phyloP scores from a whole-genome alignment of 2,329 filamentous ascomycete species.

The Fusarium multiceps region DNA sequence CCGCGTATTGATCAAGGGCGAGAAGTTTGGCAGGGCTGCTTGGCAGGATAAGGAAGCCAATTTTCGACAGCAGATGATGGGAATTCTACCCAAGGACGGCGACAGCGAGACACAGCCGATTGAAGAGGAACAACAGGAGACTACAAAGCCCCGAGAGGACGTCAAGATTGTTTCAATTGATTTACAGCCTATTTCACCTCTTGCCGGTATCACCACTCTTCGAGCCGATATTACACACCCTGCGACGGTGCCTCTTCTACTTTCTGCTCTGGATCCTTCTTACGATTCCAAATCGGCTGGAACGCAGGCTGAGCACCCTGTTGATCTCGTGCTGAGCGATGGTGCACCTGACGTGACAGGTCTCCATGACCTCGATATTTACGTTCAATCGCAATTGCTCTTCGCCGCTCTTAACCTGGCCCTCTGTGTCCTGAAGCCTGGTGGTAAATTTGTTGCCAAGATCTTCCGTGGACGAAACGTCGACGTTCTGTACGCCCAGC shows the following conservation, averaged over 20 bases:
- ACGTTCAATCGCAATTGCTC: slow-evolving; percentile 94
- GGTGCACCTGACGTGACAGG: slow-evolving; percentile 97
- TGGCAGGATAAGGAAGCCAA: slow-evolving; percentile 87
- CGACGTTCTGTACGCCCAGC: slow-evolving; percentile 93
- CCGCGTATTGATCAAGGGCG: slow-evolving; percentile 90
- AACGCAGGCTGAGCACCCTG: slow-evolving; percentile 74
- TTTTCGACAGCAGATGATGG: slow-evolving; percentile 70
- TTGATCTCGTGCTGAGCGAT: slow-evolving; percentile 94
- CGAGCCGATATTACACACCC: slow-evolving; percentile 98
- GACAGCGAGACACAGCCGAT: slow-evolving; percentile 34
- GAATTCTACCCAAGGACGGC: slow-evolving; percentile 55
- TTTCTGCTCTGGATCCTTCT: slow-evolving; percentile 83
- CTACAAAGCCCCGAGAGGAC: slow-evolving; percentile 66
- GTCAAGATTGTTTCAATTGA: slow-evolving; percentile 97
- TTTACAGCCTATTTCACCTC: slow-evolving; percentile 92
- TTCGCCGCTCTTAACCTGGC: slow-evolving; percentile 95
- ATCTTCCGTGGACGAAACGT: slow-evolving; percentile 96
- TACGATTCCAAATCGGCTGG: slow-evolving; percentile 60
- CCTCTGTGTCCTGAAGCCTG: slow-evolving; percentile 89
- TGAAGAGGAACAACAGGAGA: slow-evolving; percentile 41
- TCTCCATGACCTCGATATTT: slow-evolving; percentile 96
- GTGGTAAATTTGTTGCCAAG: slow-evolving; percentile 97
- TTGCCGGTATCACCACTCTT: slow-evolving; percentile 91
- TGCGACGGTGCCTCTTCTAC: slow-evolving; percentile 88
- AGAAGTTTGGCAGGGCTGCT: slow-evolving; percentile 85